Evolutionary conservation across 1,284 basidiomycete genomes (phyloP), one percentile per base, ranked within the genome.

Genomic region (Trametes versicolor): DNA sequence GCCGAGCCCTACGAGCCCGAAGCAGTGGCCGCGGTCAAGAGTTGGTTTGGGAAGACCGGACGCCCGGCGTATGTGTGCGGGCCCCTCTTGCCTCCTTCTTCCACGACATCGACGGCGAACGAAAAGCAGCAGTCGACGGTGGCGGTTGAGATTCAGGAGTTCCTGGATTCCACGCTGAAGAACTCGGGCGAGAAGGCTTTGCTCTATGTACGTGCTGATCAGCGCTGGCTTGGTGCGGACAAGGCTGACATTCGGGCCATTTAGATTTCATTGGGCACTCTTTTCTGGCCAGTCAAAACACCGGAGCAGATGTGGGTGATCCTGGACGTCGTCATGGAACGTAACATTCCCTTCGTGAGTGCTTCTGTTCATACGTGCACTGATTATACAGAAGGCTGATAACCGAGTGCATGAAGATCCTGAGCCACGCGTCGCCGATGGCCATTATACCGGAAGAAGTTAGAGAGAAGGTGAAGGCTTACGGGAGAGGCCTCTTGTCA

Each of bases 1-100:
- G 55, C 71, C 2, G 69, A 71, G 41, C 52, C 54, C 1, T 72
- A 68, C 57, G 72, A 74, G 63, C 67, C 66, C 5, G 68, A 66
- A 10, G 57, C 69, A 1, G 59, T 70, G 21, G 59, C 60, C 1
- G 64, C 68, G 3, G 48, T 59, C 12, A 65, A 57, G 39, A 25
- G 36, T 17, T 73, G 70, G 69, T 71, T 66, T 36, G 69, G 48
- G 0, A 61, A 70, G 45, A 68, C 66, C 0, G 60, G 60, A 0
- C 66, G 68, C 25, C 52, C 1, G 58, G 67, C 41, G 5, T 49
- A 66, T 61, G 2, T 65, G 62, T 25, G 23, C 27, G 72, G 73
- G 1, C 72, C 72, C 0, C 51, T 71, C 2, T 60, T 70, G 3
- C 63, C 70, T 9, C 29, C 29, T 8, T 4, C 29, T 4, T 34